phyloP scores from a whole-genome alignment of 2,329 filamentous ascomycete genomes.

The Phialocephala subalpina region DNA sequence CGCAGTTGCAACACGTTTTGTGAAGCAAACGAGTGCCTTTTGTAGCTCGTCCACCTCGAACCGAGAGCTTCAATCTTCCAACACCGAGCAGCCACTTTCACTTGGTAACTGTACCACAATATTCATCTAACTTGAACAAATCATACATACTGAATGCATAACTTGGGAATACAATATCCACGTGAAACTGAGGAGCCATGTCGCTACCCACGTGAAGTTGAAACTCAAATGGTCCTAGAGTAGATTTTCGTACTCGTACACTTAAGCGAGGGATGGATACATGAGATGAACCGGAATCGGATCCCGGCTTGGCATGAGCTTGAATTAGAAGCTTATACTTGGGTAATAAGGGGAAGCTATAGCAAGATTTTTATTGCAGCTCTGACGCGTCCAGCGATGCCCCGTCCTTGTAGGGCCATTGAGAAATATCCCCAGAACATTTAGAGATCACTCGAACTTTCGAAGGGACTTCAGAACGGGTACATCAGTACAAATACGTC shows the following conservation, averaged over 20 bases:
- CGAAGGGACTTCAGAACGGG: too few relatives aligned
- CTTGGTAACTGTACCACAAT: neutral
- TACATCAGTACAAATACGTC: neutral
- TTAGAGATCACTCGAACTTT: too few relatives aligned
- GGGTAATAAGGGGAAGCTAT: neutral
- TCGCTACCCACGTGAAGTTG: neutral
- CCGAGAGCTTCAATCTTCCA: neutral
- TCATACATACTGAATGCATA: neutral
- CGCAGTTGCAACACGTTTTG: too few relatives aligned
- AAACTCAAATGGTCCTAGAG: neutral
- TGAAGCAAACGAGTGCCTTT: too few relatives aligned
- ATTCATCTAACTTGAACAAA: neutral
- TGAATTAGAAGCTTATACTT: constrained; percentile 1
- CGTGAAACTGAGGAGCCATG: constrained; percentile 1
- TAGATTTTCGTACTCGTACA: neutral
- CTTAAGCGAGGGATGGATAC: neutral
- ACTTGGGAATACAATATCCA: neutral
- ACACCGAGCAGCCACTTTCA: neutral
- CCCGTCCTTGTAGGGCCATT: neutral
- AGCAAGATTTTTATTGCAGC: neutral
- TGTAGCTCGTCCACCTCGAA: neutral
- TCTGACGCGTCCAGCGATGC: neutral
- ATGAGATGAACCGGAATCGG: neutral
- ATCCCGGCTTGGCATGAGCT: neutral
- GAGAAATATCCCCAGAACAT: neutral